Conservation (phyloP, 1,284 basidiomycete species). For the Heimioporus punctisporus region DNA sequence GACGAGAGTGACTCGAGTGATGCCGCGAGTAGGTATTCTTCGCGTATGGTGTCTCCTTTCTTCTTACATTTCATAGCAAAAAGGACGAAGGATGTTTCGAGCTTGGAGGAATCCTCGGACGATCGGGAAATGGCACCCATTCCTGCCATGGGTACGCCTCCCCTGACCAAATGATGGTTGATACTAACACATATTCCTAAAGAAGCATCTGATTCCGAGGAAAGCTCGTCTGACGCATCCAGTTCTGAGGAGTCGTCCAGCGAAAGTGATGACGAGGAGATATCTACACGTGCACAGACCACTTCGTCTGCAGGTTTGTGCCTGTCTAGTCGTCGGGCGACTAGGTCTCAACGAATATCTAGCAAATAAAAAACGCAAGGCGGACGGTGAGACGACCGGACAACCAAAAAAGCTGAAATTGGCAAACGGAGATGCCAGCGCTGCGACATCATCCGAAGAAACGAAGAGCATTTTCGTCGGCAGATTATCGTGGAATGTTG, state of each 20-base stretch:
- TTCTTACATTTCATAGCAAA: not conserved
- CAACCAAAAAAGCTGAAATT: constrained; percentile 87
- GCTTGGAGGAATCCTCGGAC: constrained; percentile 17
- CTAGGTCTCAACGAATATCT: constrained; percentile 20
- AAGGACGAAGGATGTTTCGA: constrained; percentile 1
- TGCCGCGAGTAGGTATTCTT: too few species aligned
- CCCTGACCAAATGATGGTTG: too few species aligned
- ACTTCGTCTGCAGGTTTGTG: constrained; percentile 11
- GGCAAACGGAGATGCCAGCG: constrained; percentile 54
- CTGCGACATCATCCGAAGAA: constrained; percentile 48
- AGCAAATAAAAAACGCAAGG: constrained; percentile 80
- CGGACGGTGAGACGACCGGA: constrained; percentile 60
- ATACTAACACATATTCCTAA: too few species aligned
- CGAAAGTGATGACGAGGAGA: constrained; percentile 10
- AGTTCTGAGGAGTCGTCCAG: constrained; percentile 20
- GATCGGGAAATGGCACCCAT: constrained; percentile 2
- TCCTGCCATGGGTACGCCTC: constrained; percentile 3
- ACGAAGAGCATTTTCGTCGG: constrained; percentile 91
- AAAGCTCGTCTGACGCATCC: constrained; percentile 6
- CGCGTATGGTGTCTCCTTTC: too few species aligned
- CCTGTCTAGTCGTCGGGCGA: constrained; percentile 11
- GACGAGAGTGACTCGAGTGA: too few species aligned
- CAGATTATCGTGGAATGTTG: constrained; percentile 95
- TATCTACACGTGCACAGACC: not conserved
- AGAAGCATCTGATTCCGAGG: not conserved